phyloP scores from a whole-genome alignment of 345 rosid species.

The Pistacia atlantica region DNA sequence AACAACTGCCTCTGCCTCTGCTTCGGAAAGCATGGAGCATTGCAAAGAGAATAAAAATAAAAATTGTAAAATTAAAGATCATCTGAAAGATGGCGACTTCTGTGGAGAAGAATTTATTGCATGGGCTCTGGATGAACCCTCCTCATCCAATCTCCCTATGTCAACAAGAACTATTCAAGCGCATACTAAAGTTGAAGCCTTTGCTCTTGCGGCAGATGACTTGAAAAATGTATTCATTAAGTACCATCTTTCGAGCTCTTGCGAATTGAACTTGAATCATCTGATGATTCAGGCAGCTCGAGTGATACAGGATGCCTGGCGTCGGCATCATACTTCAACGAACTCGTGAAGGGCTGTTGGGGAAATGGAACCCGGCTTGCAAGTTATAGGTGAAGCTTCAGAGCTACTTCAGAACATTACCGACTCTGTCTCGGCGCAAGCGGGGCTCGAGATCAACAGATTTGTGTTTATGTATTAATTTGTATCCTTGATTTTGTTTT shows the following conservation, averaged over 20 bases:
- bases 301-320: too few relatives aligned
- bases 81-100: slow-evolving; percentile 51
- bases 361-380: neutral
- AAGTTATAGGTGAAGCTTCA: too few relatives aligned
- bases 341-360: neutral
- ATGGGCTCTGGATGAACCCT: slow-evolving; percentile 77
- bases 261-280: too few relatives aligned
- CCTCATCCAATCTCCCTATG: slow-evolving; percentile 69
- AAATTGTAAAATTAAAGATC: too few relatives aligned
- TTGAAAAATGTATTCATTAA: slow-evolving; percentile 33
- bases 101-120: slow-evolving; percentile 86
- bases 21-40: neutral
- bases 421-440: too few relatives aligned
- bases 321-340: too few relatives aligned
- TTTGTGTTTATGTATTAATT: too few relatives aligned
- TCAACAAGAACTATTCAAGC: slow-evolving; percentile 78
- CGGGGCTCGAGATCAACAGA: too few relatives aligned
- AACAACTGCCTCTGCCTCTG: neutral
- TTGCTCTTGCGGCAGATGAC: slow-evolving; percentile 72
- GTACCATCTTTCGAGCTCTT: neutral
- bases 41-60: too few relatives aligned
- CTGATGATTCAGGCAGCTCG: too few relatives aligned
- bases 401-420: too few relatives aligned
- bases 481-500: too few relatives aligned
- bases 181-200: slow-evolving; percentile 71